Conservation (phyloP, 2,329 filamentous ascomycete species). For the Aspergillus costaricaensis region DNA sequence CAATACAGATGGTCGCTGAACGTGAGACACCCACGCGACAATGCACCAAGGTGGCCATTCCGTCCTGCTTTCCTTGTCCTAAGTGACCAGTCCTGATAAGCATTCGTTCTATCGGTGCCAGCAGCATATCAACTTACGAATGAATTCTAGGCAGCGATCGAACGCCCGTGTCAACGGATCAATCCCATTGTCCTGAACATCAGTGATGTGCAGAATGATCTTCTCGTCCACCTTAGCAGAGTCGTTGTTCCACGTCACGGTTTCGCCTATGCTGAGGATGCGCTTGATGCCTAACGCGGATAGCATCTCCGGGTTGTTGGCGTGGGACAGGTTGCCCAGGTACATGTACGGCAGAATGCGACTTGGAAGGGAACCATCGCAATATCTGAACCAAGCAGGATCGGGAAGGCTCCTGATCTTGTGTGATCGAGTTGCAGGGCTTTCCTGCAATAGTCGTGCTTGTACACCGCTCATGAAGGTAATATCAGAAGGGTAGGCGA, state of each 20-base stretch:
- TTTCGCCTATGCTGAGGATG: constrained; percentile 89
- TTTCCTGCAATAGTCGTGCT: constrained; percentile 66
- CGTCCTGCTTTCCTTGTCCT: constrained; percentile 77
- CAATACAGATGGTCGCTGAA: constrained; percentile 96
- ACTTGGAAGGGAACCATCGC: constrained; percentile 90
- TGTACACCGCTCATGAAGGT: constrained; percentile 76
- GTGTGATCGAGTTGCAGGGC: constrained; percentile 32
- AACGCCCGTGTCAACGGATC: constrained; percentile 88
- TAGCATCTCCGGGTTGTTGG: constrained; percentile 87
- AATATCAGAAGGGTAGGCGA: constrained; percentile 91
- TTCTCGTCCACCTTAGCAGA: constrained; percentile 72
- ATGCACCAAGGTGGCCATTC: constrained; percentile 87
- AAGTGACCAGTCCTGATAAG: constrained; percentile 5
- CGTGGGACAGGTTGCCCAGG: constrained; percentile 87
- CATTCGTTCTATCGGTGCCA: no score
- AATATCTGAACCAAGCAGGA: constrained; percentile 76
- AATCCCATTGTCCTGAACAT: constrained; percentile 95
- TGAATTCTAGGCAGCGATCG: constrained; percentile 81
- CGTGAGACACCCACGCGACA: constrained; percentile 94
- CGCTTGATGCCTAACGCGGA: constrained; percentile 78
- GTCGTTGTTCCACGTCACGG: constrained; percentile 74
- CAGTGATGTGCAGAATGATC: constrained; percentile 77
- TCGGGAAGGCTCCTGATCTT: constrained; percentile 42
- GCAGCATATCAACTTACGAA: constrained; percentile 63
- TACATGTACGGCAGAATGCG: constrained; percentile 93